These are phyloP conservation scores for Fusarium virguliforme DNA, from an alignment of 2,329 filamentous ascomycete genomes.

Conservation along the genomic window DNA sequence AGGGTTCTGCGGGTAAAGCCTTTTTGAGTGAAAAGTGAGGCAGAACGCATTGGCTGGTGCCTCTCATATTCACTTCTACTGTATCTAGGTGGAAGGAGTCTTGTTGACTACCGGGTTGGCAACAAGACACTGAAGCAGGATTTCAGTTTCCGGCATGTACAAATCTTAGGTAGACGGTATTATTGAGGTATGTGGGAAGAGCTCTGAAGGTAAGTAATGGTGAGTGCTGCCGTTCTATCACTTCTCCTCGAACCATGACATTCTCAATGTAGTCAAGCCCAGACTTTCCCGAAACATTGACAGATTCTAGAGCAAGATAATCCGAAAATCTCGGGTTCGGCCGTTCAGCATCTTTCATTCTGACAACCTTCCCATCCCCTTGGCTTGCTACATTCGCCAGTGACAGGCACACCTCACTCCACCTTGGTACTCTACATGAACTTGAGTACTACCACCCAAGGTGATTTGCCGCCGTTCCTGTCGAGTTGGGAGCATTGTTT, in stretches of 20 bases:
- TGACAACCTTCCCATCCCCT: no score
- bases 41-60: background rate
- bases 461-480: background rate
- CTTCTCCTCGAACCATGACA: no score
- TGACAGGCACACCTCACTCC: background rate
- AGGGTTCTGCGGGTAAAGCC: background rate
- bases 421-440: background rate
- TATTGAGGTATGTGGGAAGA: no score
- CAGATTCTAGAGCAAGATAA: no score
- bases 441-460: background rate
- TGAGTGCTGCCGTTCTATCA: no score
- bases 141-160: background rate
- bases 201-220: no score
- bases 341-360: background rate
- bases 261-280: no score
- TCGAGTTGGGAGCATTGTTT: background rate
- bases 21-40: no score
- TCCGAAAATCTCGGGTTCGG: background rate
- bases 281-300: no score
- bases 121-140: background rate
- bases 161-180: no score
- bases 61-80: background rate
- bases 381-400: no score
- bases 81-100: background rate
- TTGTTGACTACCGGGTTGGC: background rate